phyloP scores from a whole-genome alignment of 805 yeast species.

The Candida tibetensis region DNA sequence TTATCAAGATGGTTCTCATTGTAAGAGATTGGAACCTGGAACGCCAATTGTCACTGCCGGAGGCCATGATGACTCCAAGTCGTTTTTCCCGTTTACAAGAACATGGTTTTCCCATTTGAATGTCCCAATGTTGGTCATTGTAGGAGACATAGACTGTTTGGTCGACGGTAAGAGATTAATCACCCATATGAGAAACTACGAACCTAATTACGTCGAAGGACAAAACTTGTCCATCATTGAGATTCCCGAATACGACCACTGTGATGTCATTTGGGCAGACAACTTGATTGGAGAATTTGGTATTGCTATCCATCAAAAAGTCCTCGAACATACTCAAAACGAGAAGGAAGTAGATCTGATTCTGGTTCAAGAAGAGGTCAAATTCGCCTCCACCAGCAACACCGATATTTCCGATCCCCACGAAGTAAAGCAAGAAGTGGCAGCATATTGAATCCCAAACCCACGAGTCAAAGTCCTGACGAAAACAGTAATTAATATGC shows the following conservation, averaged over 20 bases:
- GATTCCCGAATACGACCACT: conserved; percentile 70
- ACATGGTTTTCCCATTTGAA: conserved; percentile 49
- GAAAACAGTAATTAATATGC: no score
- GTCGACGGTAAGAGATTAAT: conserved; percentile 73
- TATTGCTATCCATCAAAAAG: conserved; percentile 19
- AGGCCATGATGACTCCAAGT: conserved; percentile 40
- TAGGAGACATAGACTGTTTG: conserved; percentile 70
- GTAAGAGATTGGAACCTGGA: conserved; percentile 7
- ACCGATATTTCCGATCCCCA: no score
- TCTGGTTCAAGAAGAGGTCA: no score
- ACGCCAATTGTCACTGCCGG: conserved; percentile 2
- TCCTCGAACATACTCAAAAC: no score
- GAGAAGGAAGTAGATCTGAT: no score
- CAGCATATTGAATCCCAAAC: no score
- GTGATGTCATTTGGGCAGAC: conserved; percentile 92
- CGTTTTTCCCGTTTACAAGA: conserved; percentile 51
- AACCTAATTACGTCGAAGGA: conserved; percentile 41
- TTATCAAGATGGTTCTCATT: conserved; percentile 28
- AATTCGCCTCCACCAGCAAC: no score
- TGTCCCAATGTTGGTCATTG: conserved; percentile 63
- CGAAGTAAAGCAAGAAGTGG: no score
- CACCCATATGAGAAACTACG: conserved; percentile 61
- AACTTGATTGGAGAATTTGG: conserved; percentile 71
- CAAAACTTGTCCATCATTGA: conserved; percentile 38
- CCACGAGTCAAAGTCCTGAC: no score